Base-by-base conservation (phyloP, 2,329 filamentous ascomycete species). In the Aspergillus fumigatus region DNA sequence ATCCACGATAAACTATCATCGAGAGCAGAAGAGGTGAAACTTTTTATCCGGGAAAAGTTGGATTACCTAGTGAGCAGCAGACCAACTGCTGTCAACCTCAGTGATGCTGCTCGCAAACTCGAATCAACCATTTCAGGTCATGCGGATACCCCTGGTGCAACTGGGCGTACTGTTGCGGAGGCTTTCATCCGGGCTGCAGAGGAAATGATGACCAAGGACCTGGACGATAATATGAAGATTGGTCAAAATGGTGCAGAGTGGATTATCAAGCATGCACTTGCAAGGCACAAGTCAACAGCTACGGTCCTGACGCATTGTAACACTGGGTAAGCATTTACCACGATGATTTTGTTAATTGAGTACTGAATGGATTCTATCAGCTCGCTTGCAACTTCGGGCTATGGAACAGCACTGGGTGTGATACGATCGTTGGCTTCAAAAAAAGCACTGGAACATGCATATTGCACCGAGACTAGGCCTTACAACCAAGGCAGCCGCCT, bases 231-330 rank as follows among this genome's bases (percentile, higher is more conserved):
- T 73, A 82, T 89, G 61, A 83, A 84, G 26, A 97, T 99, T 70
- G 94, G 94, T 51, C 81, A 85, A 57, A 80, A 89, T 71, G 94
- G 94, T 41, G 90, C 92, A 0, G 81, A 86, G 62, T 99, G 94
- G 90, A 87, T 99, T 35, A 75, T 85, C 55, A 76, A 81, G 43
- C 84, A 90, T 65, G 67, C 70, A 68, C 75, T 60, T 38, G 78
- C 49, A 75, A 63, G 74, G 81, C 70, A 70, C 80, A 61, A 72
- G 81, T 79, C 75, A 65, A 79, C 80, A 62, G 77, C 96, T 50
- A 90, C 90, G n/a, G 88, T 99, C 47, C 77, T 99, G 63, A 99
- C 94, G 10, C 95, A 99, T 75, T 99, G 94, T 81, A 99, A 99
- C 74, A 99, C 94, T 23, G 94, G 94, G 86, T 88, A 80, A 56